These are phyloP conservation scores for Aspergillus egyptiacus DNA, from an alignment of 495 filamentous ascomycete genomes.

Conservation along the genomic window DNA sequence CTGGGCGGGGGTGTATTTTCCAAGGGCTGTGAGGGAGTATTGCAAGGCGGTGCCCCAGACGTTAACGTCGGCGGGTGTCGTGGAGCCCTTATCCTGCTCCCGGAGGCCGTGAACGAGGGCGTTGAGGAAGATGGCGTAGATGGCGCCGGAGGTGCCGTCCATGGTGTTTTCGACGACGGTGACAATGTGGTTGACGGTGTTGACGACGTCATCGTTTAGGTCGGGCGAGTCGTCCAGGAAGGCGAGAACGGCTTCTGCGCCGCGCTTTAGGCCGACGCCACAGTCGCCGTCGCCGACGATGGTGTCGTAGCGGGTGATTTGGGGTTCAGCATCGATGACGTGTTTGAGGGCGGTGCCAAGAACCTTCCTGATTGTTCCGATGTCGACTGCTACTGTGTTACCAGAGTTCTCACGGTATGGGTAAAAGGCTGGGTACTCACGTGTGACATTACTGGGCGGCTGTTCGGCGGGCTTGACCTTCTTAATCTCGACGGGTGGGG, in stretches of 20 bases:
- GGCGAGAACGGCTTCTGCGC: slow-evolving; percentile 76
- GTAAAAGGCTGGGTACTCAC: slow-evolving; percentile 28
- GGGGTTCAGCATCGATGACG: slow-evolving; percentile 71
- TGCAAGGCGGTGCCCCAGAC: slow-evolving; percentile 73
- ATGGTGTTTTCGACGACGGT: slow-evolving; percentile 79
- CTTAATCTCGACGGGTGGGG: slow-evolving; percentile 41
- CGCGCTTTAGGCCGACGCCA: slow-evolving; percentile 81
- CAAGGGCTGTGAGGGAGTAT: slow-evolving; percentile 62
- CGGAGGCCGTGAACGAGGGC: slow-evolving; percentile 73
- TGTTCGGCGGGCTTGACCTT: slow-evolving; percentile 50
- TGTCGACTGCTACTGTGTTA: slow-evolving; percentile 49
- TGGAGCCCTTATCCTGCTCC: slow-evolving; percentile 44
- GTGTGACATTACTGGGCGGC: slow-evolving; percentile 63
- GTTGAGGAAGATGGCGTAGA: slow-evolving; percentile 96
- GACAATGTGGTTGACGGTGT: slow-evolving; percentile 70
- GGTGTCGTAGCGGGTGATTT: slow-evolving; percentile 84
- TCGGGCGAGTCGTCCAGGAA: slow-evolving; percentile 50
- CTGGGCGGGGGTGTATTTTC: slow-evolving; percentile 82
- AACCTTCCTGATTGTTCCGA: slow-evolving; percentile 47
- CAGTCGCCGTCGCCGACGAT: slow-evolving; percentile 96
- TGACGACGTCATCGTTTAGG: slow-evolving; percentile 60
- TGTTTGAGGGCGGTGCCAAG: slow-evolving; percentile 62
- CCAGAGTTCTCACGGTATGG: background rate
- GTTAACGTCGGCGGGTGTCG: slow-evolving; percentile 43
- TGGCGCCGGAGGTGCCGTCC: slow-evolving; percentile 93